Evolutionary conservation across 352 stramenopile genomes (phyloP), one percentile per base, ranked within the genome.

Genomic region (Phytophthora hibernalis): DNA sequence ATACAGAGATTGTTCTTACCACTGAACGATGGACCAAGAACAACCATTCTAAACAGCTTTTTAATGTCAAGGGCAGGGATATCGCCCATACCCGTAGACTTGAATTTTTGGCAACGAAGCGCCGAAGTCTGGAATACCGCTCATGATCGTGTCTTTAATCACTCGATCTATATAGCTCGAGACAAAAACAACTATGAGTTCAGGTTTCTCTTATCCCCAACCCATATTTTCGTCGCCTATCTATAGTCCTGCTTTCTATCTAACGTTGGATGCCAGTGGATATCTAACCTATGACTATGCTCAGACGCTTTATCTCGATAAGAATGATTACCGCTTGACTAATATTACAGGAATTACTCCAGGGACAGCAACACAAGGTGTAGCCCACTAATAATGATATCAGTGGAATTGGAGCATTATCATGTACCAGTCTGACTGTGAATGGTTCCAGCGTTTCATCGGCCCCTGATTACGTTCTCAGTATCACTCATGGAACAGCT

Each of bases 201-300:
- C 52, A 26, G 61, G 54, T 24, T 70, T 70, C 42, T 54, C 44
- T 42, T 65, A 65, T 59, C 54, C 62, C 6, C 48, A 52, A 10
- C 62, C 62, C 24, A 67, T 20, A 33, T 61, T 64, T 37, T 2
- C 13, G 20, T 57, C 38, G 3, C n/a, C 54, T 21, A 70, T 65
- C n/a, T 67, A 71, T 45, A 70, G 65, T 33, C 56, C 54, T 21
- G 48, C 44, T 26, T 70, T 70, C 52, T 72, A 62, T 40, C 40
- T 59, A 9, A 30, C 38, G 16, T 53, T 59, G 22, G 49, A 61
- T 33, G 15, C 42, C 3, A 61, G 30, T 54, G 26, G 53, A 13
- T 56, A 38, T 48, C 37, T 62, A 10, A 59, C 53, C 12, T 64
- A 60, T 51, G 61, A 59, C 2, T 70, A 69, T 28, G 61, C 61